Evolutionary conservation across 257 asterid genomes (phyloP).

Genomic region (Lycium barbarum): DNA sequence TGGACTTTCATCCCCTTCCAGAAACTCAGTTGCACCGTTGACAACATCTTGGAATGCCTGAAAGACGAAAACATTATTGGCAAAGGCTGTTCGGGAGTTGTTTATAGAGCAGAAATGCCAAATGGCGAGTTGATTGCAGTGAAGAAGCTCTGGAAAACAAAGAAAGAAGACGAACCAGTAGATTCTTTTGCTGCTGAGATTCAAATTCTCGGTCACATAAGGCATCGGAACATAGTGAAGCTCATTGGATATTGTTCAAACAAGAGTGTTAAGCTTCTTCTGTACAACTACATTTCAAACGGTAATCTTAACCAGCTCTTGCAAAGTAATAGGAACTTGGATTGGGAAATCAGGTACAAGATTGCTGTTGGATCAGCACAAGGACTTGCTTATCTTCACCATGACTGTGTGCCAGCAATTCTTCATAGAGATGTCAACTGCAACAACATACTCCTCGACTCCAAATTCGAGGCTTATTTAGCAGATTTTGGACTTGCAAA

Average conservation of each 20-base stretch:
- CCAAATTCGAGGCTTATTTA: conserved; percentile 75
- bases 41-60: conserved; percentile 72
- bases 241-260: conserved; percentile 82
- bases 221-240: conserved; percentile 88
- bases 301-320: conserved; percentile 90
- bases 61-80: conserved; percentile 75
- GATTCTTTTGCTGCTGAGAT: conserved; percentile 91
- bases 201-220: conserved; percentile 90
- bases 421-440: conserved; percentile 92
- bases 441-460: conserved; percentile 84
- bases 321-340: conserved; percentile 66
- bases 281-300: conserved; percentile 75
- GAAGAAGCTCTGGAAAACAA: conserved; percentile 89
- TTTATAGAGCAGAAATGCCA: conserved; percentile 77
- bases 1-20: conserved; percentile 91
- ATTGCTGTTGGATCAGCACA: conserved; percentile 91
- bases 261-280: conserved; percentile 77
- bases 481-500: conserved; percentile 97
- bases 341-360: conserved; percentile 87
- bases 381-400: conserved; percentile 91
- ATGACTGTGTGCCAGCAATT: conserved; percentile 82
- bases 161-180: conserved; percentile 59
- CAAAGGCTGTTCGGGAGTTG: conserved; percentile 87
- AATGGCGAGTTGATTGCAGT: conserved; percentile 82
- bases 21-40: conserved; percentile 65